Percentiles rank a stretch among this genome's conserved stretches.
These are phyloP conservation scores for Lanmaoa pseudosensibilis DNA, from an alignment of 768 basidiomycete species.

Conservation along the genomic window DNA sequence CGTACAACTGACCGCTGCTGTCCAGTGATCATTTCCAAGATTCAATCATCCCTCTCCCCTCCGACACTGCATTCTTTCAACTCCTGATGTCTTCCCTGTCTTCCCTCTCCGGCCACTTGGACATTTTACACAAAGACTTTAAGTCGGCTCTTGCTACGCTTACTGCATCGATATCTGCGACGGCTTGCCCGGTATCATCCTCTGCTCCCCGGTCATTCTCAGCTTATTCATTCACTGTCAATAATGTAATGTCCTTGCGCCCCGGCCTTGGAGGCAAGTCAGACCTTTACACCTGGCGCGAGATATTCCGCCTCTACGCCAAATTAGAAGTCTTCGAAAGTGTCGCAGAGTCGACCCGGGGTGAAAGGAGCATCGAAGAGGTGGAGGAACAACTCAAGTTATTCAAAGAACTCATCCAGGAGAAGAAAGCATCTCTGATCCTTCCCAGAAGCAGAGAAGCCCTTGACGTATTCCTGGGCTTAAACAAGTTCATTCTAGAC, in stretches of 20 bases:
- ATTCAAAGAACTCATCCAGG: constrained; percentile 60
- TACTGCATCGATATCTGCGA: constrained; percentile 37
- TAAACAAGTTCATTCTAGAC: constrained; percentile 79
- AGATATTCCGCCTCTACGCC: constrained; percentile 85
- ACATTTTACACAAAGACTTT: constrained; percentile 52
- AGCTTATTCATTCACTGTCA: constrained; percentile 28
- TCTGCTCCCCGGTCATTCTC: constrained; percentile 33
- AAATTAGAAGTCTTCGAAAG: constrained; percentile 87
- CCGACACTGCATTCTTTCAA: constrained; percentile 79
- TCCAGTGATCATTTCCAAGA: constrained; percentile 37
- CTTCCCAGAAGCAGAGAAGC: constrained; percentile 56
- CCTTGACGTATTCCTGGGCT: constrained; percentile 66
- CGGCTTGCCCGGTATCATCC: constrained; percentile 34
- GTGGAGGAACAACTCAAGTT: constrained; percentile 61
- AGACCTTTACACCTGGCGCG: constrained; percentile 87
- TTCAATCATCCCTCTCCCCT: constrained; percentile 74
- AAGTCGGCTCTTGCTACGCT: constrained; percentile 47
- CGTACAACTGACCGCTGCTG: not conserved
- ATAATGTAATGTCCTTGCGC: constrained; percentile 37
- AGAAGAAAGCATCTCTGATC: constrained; percentile 52
- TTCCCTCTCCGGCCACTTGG: constrained; percentile 53
- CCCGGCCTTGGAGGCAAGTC: constrained; percentile 35
- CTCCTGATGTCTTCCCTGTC: constrained; percentile 63
- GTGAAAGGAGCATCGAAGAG: constrained; percentile 69
- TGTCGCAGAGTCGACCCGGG: constrained; percentile 58